Percentiles rank a stretch among this genome's conserved stretches.
Conservation (phyloP, 345 rosid genomes). For the Bruguiera parviflora region DNA sequence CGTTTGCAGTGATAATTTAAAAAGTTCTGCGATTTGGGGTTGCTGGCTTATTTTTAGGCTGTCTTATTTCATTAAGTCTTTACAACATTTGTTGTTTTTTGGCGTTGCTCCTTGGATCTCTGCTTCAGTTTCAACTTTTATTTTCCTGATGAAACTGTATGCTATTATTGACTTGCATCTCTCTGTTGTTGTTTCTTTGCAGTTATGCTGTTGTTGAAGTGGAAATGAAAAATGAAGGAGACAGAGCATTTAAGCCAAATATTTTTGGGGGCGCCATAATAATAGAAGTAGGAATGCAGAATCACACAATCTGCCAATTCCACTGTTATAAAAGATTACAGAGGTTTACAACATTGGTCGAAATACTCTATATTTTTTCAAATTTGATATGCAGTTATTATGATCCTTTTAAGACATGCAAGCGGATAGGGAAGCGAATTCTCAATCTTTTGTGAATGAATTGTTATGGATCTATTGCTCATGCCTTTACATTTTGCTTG, state of each 20-base stretch:
- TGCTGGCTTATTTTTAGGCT: too few species aligned
- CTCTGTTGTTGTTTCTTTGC: slow-evolving; percentile 17
- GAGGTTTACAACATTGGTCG: slow-evolving; percentile 44
- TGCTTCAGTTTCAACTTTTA: neutral
- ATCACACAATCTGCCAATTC: slow-evolving; percentile 59
- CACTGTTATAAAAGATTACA: slow-evolving; percentile 57
- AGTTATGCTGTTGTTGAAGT: slow-evolving; percentile 75
- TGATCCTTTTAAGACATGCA: neutral
- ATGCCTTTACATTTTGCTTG: too few species aligned
- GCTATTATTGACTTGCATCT: neutral
- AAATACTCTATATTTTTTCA: neutral
- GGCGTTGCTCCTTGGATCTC: neutral
- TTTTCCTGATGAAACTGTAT: neutral
- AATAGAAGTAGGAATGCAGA: slow-evolving; percentile 60
- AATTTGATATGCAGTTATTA: neutral
- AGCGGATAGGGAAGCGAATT: too few species aligned
- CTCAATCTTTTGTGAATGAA: too few species aligned
- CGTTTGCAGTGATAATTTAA: too few species aligned
- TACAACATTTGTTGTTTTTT: neutral
- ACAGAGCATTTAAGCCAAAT: slow-evolving; percentile 47
- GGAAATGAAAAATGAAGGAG: slow-evolving; percentile 24
- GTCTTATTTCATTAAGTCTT: too few species aligned
- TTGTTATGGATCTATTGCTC: too few species aligned
- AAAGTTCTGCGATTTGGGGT: too few species aligned
- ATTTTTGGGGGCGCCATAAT: slow-evolving; percentile 57